Conservation (phyloP, 306 rosid species). For the Citrullus colocynthis region DNA sequence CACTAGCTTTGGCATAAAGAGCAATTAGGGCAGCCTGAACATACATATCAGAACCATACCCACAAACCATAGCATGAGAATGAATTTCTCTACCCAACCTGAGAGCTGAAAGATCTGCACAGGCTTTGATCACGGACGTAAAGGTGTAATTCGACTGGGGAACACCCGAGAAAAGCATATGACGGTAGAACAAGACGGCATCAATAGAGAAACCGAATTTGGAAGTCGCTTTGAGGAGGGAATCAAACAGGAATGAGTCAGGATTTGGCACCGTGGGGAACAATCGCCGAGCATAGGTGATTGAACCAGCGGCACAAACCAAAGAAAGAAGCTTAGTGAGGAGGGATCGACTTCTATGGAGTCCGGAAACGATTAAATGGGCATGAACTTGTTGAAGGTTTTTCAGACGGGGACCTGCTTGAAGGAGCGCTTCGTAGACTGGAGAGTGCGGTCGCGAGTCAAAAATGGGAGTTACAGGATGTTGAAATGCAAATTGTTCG, state of each 20-base stretch:
- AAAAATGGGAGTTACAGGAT: neutral
- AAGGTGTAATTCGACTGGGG: slow-evolving; percentile 56
- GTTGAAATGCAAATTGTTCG: slow-evolving; percentile 5
- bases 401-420: slow-evolving; percentile 47
- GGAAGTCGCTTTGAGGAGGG: slow-evolving; percentile 54
- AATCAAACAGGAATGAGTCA: slow-evolving; percentile 58
- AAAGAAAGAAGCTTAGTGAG: slow-evolving; percentile 65
- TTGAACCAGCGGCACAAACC: slow-evolving; percentile 61
- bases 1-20: slow-evolving; percentile 40
- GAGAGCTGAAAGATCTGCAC: slow-evolving; percentile 49
- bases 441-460: slow-evolving; percentile 25
- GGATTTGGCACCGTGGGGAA: slow-evolving; percentile 37
- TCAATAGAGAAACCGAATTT: slow-evolving; percentile 41
- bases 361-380: slow-evolving; percentile 52
- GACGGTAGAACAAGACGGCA: slow-evolving; percentile 43
- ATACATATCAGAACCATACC: slow-evolving; percentile 45
- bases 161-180: slow-evolving; percentile 37
- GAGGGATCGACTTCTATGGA: slow-evolving; percentile 48
- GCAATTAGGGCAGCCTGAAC: slow-evolving; percentile 55
- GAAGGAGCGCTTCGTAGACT: slow-evolving; percentile 41
- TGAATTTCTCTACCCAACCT: slow-evolving; percentile 37
- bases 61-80: slow-evolving; percentile 48
- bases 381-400: slow-evolving; percentile 66
- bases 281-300: slow-evolving; percentile 50
- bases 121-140: slow-evolving; percentile 82